Base-by-base conservation (phyloP, 805 yeast genomes). In the Candida ponderosae region DNA sequence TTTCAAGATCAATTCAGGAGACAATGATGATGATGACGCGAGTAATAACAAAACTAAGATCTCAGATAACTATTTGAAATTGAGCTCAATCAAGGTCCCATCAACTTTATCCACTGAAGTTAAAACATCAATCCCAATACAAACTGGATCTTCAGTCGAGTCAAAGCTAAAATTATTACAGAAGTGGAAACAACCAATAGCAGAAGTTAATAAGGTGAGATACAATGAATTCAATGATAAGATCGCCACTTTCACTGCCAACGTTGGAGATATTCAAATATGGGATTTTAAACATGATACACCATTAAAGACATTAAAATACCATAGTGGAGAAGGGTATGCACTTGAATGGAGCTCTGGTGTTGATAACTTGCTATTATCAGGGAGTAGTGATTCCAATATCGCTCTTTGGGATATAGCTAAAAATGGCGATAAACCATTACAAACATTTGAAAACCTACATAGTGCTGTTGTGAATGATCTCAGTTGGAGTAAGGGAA, bases 331-430 rank as follows among this genome's bases (percentile, higher is more conserved):
- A 38, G 87, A 80, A 47, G 95, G 94, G 1, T 76, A 68, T 51
- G 83, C 81, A 3, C 58, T 87, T 35, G 79, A 79, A 43, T 86
- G 95, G 94, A 62, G 72, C 39, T 26, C 18, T 10, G 23, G 14
- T 15, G 18, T 28, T 4, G 36, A 46, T n/a, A 57, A 57, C 20
- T 57, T 57, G 41, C 66, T 87, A 23, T 60, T 79, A 11, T 67
- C 88, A 2, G 83, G 85, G 2, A 69, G 86, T 4, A 76, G 74
- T 41, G 95, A 85, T 54, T 58, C 71, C 14, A 72, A 73, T 20
- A 74, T 85, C 31, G 85, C 85, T 0, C 51, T 80, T 29, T 86
- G 95, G 95, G 82, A 81, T 45, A 48, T 74, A 9, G 45, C 57
- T 20, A 55, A 61, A 33, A 29, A 21, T 24, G 29, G 21, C 9